phyloP scores from a whole-genome alignment of 495 filamentous ascomycete species.

The Hypoxylon rickii region DNA sequence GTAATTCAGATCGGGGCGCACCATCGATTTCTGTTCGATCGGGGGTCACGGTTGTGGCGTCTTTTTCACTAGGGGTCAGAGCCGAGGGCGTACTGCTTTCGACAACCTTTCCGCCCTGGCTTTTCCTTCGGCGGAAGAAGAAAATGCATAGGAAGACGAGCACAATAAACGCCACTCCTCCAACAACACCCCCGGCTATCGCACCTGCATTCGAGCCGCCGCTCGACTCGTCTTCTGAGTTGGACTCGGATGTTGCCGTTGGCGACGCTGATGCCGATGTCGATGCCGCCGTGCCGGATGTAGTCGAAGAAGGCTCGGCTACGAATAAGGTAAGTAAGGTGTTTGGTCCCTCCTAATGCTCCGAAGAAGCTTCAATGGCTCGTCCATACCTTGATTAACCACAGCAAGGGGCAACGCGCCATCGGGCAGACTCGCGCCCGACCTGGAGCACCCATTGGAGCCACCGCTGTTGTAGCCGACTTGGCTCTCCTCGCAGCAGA shows the following conservation, averaged over 20 bases:
- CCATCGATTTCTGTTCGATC: conserved; percentile 10
- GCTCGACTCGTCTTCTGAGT: not conserved
- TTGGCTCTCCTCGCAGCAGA: conserved; percentile 23
- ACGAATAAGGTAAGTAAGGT: not conserved
- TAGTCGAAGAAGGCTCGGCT: conserved; percentile 6
- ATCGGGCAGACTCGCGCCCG: conserved; percentile 9
- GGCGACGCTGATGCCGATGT: conserved; percentile 1
- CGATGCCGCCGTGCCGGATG: not conserved
- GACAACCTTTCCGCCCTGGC: not conserved
- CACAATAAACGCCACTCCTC: conserved; percentile 6
- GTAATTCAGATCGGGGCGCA: not conserved
- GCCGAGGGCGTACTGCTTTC: not conserved
- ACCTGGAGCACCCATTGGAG: conserved; percentile 19
- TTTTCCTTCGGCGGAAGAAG: conserved; percentile 13
- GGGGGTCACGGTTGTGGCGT: not conserved
- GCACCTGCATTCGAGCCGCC: conserved; percentile 1
- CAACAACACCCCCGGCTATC: conserved; percentile 21
- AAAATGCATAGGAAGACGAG: conserved; percentile 8
- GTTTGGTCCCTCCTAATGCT: too few species aligned
- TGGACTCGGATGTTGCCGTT: not conserved
- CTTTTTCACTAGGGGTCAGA: not conserved
- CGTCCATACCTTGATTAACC: conserved; percentile 19
- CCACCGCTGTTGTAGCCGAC: conserved; percentile 15
- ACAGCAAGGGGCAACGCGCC: conserved; percentile 22
- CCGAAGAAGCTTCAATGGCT: not conserved